Base-by-base conservation (phyloP, 2,329 filamentous ascomycete genomes). In the Didymellaceae sp. region DNA sequence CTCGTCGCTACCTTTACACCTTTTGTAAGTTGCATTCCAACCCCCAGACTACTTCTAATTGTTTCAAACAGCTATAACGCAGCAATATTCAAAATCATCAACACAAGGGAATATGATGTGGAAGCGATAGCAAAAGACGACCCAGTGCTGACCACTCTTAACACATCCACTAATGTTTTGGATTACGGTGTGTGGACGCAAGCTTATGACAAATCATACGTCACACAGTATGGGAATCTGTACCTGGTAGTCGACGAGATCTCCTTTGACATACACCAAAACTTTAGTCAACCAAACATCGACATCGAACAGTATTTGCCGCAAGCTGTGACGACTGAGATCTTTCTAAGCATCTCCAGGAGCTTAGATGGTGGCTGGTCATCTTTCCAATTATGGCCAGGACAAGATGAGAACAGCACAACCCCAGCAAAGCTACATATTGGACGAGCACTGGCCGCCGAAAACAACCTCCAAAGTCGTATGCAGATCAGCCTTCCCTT, bases 1-100 rank as follows among this genome's bases (percentile, higher is more conserved):
- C 0, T 67, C 62, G 3, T 75, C 70, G 17, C 46, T 72, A 2
- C 71, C 71, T 1, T 57, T 75, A 0, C 74, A 76, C 57, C 57
- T 76, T 2, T 65, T 76, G 65, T 67, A 59, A 61, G 58, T 20
- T 7, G 4, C 7, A 5, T 3, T 17, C 3, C 14, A 17, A 10
- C 31, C 18, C 14, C 28, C 13, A n/a, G 16, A 2, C 9, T 4
- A 22, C 5, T 1, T 11, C 2, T 2, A 4, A 6, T 24, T 5
- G 14, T 14, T 14, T 5, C 5, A 3, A 44, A 31, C 14, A 41
- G 26, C 9, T 32, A 41, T n/a, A 41, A 41, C 5, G 39, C 39
- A 3, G 11, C 30, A 0, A 26, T 43, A 2, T 32, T 41, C n/a
- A 41, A 34, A 10, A 14, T 34, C n/a, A 32, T 28, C 14, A 21